Percentiles rank a stretch among this genome's conserved stretches.
Conservation (phyloP, 768 basidiomycete genomes). For the Favolaschia claudopus region DNA sequence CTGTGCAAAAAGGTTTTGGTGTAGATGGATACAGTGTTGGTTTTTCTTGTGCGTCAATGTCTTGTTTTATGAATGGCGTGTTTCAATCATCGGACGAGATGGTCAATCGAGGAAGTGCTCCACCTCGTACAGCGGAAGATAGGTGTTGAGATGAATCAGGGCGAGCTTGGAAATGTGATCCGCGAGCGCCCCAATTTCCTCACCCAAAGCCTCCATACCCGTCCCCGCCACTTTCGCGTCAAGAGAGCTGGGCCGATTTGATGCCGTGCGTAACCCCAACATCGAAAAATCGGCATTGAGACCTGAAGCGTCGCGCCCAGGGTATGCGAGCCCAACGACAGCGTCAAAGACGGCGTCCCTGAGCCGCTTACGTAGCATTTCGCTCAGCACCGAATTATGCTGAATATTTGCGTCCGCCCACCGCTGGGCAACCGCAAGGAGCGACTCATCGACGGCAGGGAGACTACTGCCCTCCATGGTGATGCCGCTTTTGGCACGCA, state of each 20-base stretch:
- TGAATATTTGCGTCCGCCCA: slow-evolving; percentile 79
- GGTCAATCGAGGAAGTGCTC: slow-evolving; percentile 64
- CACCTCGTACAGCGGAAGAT: slow-evolving; percentile 79
- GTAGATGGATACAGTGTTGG: not conserved
- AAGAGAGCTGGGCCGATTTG: slow-evolving; percentile 25
- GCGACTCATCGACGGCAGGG: slow-evolving; percentile 46
- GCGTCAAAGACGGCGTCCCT: slow-evolving; percentile 68
- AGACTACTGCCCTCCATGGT: slow-evolving; percentile 42
- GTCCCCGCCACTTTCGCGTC: slow-evolving; percentile 61
- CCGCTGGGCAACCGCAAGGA: slow-evolving; percentile 67
- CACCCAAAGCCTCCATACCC: too few species aligned
- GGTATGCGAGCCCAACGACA: slow-evolving; percentile 62
- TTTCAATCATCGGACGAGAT: not conserved
- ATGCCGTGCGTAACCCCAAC: slow-evolving; percentile 22
- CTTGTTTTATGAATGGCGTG: slow-evolving; percentile 6
- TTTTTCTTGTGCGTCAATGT: slow-evolving; percentile 6
- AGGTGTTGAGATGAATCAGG: slow-evolving; percentile 77
- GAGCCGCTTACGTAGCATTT: slow-evolving; percentile 68
- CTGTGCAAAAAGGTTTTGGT: too few species aligned
- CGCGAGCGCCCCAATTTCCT: slow-evolving; percentile 64
- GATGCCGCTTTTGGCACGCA: slow-evolving; percentile 58
- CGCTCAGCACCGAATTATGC: slow-evolving; percentile 62
- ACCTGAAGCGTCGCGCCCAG: slow-evolving; percentile 47
- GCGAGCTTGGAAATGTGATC: slow-evolving; percentile 78
- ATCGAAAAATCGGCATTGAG: slow-evolving; percentile 35